Percentiles rank a stretch among this genome's conserved stretches.
phyloP scores from a whole-genome alignment of 306 rosid species.

The Arachis hypogaea region DNA sequence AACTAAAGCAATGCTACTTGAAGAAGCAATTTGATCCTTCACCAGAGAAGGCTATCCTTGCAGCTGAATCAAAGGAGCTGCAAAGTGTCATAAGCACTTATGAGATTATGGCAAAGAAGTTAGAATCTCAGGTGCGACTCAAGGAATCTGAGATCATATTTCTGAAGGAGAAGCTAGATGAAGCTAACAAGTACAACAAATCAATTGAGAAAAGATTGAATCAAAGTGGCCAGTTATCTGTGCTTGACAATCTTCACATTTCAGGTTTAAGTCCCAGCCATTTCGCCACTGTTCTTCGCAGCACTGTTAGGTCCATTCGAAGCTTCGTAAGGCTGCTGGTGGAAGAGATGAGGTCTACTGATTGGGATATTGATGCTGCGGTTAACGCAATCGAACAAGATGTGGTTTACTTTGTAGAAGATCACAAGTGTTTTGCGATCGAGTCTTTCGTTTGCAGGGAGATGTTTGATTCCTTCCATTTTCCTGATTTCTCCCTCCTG shows the following conservation, averaged over 20 bases:
- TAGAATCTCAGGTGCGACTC: conserved; percentile 73
- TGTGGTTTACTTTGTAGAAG: conserved; percentile 59
- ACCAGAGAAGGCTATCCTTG: conserved; percentile 52
- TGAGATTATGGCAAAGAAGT: conserved; percentile 65
- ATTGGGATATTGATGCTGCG: conserved; percentile 72
- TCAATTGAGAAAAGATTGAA: conserved; percentile 64
- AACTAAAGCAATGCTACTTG: conserved; percentile 72
- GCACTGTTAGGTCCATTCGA: conserved; percentile 56
- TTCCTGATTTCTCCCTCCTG: conserved; percentile 62
- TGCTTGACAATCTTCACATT: conserved; percentile 59
- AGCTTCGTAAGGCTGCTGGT: conserved; percentile 62
- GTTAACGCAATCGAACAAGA: conserved; percentile 59
- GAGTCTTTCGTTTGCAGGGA: conserved; percentile 79
- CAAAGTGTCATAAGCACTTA: conserved; percentile 70
- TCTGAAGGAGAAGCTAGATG: conserved; percentile 72
- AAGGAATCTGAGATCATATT: conserved; percentile 76
- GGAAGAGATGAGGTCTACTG: conserved; percentile 67
- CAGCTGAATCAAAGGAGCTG: conserved; percentile 78
- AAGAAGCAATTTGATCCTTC: conserved; percentile 78
- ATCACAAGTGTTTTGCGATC: conserved; percentile 75
- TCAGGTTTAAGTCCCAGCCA: conserved; percentile 66
- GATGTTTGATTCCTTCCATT: conserved; percentile 77
- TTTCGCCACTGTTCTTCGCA: conserved; percentile 63
- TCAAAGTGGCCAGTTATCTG: conserved; percentile 63
- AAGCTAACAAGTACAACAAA: conserved; percentile 60